Evolutionary conservation across 371 early-diverging fungal genomes (phyloP), one percentile per base, ranked within the genome.

Genomic region (Syncephalastrum sp.): DNA sequence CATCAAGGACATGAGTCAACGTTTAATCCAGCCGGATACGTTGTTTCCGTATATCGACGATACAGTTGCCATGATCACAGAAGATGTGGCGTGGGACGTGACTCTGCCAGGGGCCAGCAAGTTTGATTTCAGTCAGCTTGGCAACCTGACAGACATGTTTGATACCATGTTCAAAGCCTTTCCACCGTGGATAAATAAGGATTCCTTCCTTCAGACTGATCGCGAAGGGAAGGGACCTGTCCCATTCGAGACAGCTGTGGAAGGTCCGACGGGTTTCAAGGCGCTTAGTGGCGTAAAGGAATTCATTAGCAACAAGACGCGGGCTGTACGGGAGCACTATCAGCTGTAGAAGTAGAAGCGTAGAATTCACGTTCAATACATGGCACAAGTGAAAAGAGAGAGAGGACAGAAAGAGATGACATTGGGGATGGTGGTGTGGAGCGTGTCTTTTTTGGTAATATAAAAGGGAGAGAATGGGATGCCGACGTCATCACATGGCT

Each of bases 61-160:
- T 1, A 6, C 68, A 3, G 64, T 56, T 1, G 25, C 48, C 10
- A 60, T 77, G 68, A 56, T 74, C 16, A 13, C 47, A 43, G 66
- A 72, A 41, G 77, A 74, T 47, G 72, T 74, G 41, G 67, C 38
- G 13, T 77, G 77, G 77, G 74, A 77, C 25, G 23, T 46, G 7
- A 52, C 46, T 14, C 15, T 66, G 4, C 67, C 70, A 17, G 57
- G 65, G 14, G 48, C 66, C 12, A 55, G 42, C 56, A 52, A 33
- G 15, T 49, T 49, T 24, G 48, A 47, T 49, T 49, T 17, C 15
- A 33, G 42, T n/a, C 17, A 61, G 4, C 4, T 25, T 10, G 15
- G 47, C 48, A 56, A 57, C 17, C 8, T 33, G 13, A 47, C 49
- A 27, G 17, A 38, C 7, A 0, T 14, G 14, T 17, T 29, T 3